Percentiles rank a stretch among this genome's conserved stretches.
Evolutionary conservation across 805 yeast genomes (phyloP).

Genomic region (Danielia oregonensis): DNA sequence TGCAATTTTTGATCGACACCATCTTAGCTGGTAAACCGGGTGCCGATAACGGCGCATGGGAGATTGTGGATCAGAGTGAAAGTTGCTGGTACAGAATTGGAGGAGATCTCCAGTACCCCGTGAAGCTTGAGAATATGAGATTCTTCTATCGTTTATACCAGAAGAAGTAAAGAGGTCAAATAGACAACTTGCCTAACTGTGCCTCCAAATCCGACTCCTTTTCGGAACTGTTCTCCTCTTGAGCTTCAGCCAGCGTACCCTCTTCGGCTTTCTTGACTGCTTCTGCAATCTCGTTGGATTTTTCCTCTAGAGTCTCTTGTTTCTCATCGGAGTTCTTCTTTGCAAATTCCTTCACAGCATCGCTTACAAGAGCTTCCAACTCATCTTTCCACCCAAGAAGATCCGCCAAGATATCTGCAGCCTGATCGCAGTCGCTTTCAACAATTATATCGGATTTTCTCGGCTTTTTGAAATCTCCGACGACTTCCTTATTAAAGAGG

Average conservation of each 20-base stretch:
- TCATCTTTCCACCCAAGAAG: conserved; percentile 65
- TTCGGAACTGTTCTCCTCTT: too few species aligned
- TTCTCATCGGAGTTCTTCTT: background rate
- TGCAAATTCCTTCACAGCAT: background rate
- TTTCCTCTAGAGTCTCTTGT: conserved; percentile 1
- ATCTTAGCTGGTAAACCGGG: conserved; percentile 53
- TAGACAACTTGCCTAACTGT: conserved; percentile 6
- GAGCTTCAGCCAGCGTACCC: background rate
- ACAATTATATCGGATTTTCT: conserved; percentile 60
- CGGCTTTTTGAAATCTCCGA: conserved; percentile 59
- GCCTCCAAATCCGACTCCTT: conserved; percentile 1
- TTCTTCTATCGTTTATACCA: conserved; percentile 74
- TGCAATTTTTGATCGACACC: conserved; percentile 75
- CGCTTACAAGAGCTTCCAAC: conserved; percentile 23
- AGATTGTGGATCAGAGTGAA: conserved; percentile 58
- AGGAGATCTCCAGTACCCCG: conserved; percentile 50
- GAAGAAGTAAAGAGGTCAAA: conserved; percentile 34
- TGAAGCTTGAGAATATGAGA: conserved; percentile 84
- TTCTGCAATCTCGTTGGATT: conserved; percentile 6
- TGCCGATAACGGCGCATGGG: conserved; percentile 55
- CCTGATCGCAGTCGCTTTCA: conserved; percentile 63
- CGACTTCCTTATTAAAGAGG: conserved; percentile 69
- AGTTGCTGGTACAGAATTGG: conserved; percentile 75
- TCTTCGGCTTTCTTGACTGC: conserved; percentile 6
- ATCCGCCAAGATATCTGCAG: conserved; percentile 51